Evolutionary conservation across 805 yeast genomes (phyloP).

Genomic region (Pichia insulana): DNA sequence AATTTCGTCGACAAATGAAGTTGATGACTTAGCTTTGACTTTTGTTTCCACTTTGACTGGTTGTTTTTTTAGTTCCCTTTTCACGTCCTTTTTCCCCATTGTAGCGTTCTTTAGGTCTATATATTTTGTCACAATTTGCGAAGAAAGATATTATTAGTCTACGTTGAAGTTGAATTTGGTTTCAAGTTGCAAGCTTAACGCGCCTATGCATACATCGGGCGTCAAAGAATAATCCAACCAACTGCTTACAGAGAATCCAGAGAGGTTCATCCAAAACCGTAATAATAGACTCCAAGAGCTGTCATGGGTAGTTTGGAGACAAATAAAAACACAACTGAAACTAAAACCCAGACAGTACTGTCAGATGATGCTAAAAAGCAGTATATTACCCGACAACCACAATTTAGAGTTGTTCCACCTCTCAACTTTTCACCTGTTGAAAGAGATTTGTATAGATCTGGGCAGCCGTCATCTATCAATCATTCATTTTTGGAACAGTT

Average conservation of each 20-base stretch:
- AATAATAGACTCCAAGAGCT: too few species aligned
- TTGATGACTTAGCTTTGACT: neutral
- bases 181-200: too few species aligned
- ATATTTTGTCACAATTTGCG: too few species aligned
- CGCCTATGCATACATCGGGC: too few species aligned
- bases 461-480: slow-evolving; percentile 92
- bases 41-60: neutral
- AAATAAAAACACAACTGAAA: neutral
- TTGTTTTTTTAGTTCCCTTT: neutral
- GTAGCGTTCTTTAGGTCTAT: neutral
- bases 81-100: slow-evolving; percentile 7
- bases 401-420: slow-evolving; percentile 78
- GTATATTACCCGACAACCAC: slow-evolving; percentile 30
- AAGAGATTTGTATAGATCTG: slow-evolving; percentile 74
- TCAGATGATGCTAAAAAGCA: neutral
- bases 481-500: slow-evolving; percentile 75
- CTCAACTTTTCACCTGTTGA: slow-evolving; percentile 94
- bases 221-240: too few species aligned
- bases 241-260: too few species aligned
- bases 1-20: slow-evolving; percentile 4
- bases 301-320: too few species aligned
- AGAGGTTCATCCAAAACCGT: too few species aligned
- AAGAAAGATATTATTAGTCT: too few species aligned
- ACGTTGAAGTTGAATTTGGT: too few species aligned
- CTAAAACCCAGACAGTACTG: neutral